Conservation (phyloP, 2,329 filamentous ascomycete genomes). For the Botrytis elliptica region DNA sequence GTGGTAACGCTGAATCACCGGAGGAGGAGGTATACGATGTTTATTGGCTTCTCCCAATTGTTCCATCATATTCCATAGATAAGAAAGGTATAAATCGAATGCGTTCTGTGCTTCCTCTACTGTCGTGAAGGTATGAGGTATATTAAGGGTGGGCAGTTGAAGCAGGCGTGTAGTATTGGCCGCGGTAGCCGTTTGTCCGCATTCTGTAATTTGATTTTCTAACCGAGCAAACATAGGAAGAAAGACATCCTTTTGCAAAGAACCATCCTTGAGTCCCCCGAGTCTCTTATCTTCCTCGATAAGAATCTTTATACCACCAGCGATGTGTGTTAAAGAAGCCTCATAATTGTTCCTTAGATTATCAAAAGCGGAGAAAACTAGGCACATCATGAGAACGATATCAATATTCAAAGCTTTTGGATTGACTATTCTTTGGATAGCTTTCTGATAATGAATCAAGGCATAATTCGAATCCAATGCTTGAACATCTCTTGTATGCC, state of each 20-base stretch:
- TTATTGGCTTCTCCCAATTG: not conserved
- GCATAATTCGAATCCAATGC: constrained; percentile 9
- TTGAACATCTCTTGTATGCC: not conserved
- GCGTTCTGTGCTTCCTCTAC: constrained; percentile 5
- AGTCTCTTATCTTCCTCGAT: not conserved
- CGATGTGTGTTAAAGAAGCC: constrained; percentile 8
- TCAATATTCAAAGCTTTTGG: not conserved
- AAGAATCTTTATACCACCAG: constrained; percentile 17
- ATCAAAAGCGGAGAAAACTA: constrained; percentile 9
- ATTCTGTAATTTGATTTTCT: constrained; percentile 11
- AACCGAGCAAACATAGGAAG: constrained; percentile 17
- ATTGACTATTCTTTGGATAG: constrained; percentile 3
- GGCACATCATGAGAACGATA: constrained; percentile 11
- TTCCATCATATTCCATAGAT: not conserved
- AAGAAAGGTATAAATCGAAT: not conserved
- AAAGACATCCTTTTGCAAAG: constrained; percentile 4
- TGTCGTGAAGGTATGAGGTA: constrained; percentile 1
- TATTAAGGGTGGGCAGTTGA: not conserved
- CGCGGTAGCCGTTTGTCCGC: not conserved
- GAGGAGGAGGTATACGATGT: not conserved
- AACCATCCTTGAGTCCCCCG: not conserved
- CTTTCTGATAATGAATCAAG: constrained; percentile 7
- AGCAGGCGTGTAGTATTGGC: not conserved
- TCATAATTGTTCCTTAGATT: constrained; percentile 4
- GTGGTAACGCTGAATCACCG: not conserved